Percentiles rank a stretch among this genome's conserved stretches.
Evolutionary conservation across 1,284 basidiomycete genomes (phyloP).

Genomic region (Rugosomyces carneus): DNA sequence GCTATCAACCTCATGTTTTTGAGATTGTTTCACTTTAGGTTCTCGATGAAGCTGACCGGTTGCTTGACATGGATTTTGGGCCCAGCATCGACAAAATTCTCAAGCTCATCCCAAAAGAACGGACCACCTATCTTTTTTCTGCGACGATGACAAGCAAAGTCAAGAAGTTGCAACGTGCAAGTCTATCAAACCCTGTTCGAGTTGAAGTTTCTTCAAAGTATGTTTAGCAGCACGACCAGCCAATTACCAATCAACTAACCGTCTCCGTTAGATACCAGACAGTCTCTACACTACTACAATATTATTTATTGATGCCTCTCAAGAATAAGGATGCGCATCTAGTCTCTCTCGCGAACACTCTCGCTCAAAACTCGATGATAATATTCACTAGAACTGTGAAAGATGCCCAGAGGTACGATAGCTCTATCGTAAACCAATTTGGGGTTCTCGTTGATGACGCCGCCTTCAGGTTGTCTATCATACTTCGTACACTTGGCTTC

Average conservation of each 20-base stretch:
- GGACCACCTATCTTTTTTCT: slow-evolving; percentile 95
- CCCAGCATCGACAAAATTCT: slow-evolving; percentile 96
- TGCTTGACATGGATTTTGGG: slow-evolving; percentile 97
- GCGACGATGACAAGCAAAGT: slow-evolving; percentile 99
- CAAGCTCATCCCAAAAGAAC: slow-evolving; percentile 91
- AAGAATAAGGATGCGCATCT: slow-evolving; percentile 92
- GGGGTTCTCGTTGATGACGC: not conserved
- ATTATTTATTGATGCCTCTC: slow-evolving; percentile 93
- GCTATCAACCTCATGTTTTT: not conserved
- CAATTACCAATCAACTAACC: too few species aligned
- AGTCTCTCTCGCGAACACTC: slow-evolving; percentile 83
- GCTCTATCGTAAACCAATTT: slow-evolving; percentile 3
- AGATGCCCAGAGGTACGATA: slow-evolving; percentile 75
- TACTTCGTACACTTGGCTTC: slow-evolving; percentile 89
- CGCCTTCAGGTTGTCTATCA: slow-evolving; percentile 68
- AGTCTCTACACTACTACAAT: slow-evolving; percentile 91
- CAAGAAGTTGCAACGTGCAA: slow-evolving; percentile 95
- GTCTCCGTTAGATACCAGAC: slow-evolving; percentile 90
- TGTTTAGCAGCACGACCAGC: slow-evolving; percentile 24
- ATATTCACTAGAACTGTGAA: slow-evolving; percentile 96
- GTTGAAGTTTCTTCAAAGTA: slow-evolving; percentile 93
- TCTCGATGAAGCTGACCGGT: slow-evolving; percentile 94
- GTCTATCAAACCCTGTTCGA: slow-evolving; percentile 89
- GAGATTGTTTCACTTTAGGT: slow-evolving; percentile 45
- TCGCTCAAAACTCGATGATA: slow-evolving; percentile 92